Base-by-base conservation (phyloP, 306 rosid genomes). In the Ormosia emarginata region DNA sequence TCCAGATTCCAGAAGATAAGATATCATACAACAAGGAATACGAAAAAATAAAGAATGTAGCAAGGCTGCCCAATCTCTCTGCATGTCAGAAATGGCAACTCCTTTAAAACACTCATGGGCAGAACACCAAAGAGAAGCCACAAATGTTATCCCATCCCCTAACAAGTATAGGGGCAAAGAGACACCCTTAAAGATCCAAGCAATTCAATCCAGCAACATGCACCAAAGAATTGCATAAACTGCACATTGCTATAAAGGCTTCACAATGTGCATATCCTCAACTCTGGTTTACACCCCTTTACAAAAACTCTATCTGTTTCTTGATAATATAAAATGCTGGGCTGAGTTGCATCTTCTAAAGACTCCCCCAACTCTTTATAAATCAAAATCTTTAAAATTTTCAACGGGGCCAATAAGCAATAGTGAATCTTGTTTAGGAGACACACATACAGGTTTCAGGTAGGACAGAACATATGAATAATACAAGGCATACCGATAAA, bases 331-430 rank as follows among this genome's bases (percentile, higher is more conserved):
- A 4, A 57, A 12, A 58, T 11, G 41, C 10, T 56, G 17, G 10
- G n/a, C 13, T 12, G 12, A 44, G 67, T 64, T 63, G 29, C 18
- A 17, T 39, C 44, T 49, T 34, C 36, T 7, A 17, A 30, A 65
- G 80, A 65, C 37, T 53, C 10, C 50, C 37, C 36, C 40, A 73
- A 62, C 40, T 40, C 17, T 7, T 65, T 74, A 43, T 30, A 84
- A 44, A 11, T 43, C 69, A 77, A 67, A 73, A 76, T 67, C 70
- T 55, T 10, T 67, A 37, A 67, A 84, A 37, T 58, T 47, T 77
- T 41, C 15, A 82, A 49, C 59, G 61, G 61, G 33, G 34, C 14
- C 43, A 44, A 8, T 67, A 55, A 77, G 63, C 83, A 78, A 66
- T 2, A 56, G 36, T 4, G 46, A 72, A 49, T 77, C 10, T 50